Percentiles rank a stretch among this genome's conserved stretches.
Evolutionary conservation across 495 filamentous ascomycete species (phyloP).

Genomic region (Penicillium steckii): DNA sequence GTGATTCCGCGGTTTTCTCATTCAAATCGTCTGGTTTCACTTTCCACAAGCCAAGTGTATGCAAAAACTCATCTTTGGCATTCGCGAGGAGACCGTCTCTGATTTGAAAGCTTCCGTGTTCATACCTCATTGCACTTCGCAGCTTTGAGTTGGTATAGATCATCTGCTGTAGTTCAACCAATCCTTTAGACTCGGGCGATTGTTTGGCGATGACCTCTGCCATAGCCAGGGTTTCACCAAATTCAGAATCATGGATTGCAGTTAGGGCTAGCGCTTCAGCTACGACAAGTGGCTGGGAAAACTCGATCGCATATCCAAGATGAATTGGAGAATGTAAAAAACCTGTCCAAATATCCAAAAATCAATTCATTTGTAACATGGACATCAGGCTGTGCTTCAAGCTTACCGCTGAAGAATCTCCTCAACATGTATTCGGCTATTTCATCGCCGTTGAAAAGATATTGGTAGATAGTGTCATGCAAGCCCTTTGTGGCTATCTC

Average conservation of each 20-base stretch:
- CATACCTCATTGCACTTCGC: constrained; percentile 21
- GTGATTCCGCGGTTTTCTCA: constrained; percentile 30
- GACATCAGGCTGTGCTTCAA: too few species aligned
- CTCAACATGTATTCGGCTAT: constrained; percentile 31
- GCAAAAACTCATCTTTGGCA: constrained; percentile 20
- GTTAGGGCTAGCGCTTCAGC: constrained; percentile 41
- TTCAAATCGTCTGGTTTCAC: constrained; percentile 19
- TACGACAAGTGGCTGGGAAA: constrained; percentile 32
- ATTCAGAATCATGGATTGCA: constrained; percentile 23
- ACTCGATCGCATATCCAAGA: constrained; percentile 39
- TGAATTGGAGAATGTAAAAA: constrained; percentile 39
- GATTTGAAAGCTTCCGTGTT: constrained; percentile 13
- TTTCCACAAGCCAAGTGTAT: constrained; percentile 18
- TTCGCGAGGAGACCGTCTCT: constrained; percentile 16
- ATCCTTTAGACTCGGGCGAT: constrained; percentile 1
- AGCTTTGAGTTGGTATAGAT: constrained; percentile 14
- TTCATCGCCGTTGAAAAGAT: constrained; percentile 26
- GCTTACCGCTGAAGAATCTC: constrained; percentile 26
- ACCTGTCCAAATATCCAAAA: constrained; percentile 7
- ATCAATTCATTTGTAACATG: not conserved
- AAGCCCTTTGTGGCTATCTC: constrained; percentile 29
- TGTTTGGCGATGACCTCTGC: constrained; percentile 12
- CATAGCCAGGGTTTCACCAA: constrained; percentile 13
- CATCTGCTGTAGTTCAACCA: constrained; percentile 11
- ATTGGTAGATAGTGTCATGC: constrained; percentile 29